Evolutionary conservation across 202 grass and related monocot species (phyloP).

Genomic region (Musa balbisiana): DNA sequence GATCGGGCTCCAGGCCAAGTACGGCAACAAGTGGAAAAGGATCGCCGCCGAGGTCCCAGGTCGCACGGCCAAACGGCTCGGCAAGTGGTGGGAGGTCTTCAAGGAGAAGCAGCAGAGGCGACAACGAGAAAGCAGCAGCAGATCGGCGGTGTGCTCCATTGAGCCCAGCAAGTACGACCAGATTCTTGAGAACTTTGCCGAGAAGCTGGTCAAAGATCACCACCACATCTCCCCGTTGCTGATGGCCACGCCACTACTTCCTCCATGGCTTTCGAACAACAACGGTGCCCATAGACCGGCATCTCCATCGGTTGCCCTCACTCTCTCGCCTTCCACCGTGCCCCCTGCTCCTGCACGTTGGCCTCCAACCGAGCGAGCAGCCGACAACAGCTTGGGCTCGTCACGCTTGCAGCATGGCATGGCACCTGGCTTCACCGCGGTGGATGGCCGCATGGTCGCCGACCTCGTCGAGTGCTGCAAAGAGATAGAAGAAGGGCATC

Average conservation of each 20-base stretch:
- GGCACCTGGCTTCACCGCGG: background rate
- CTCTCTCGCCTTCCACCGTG: slow-evolving; percentile 48
- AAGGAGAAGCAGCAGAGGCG: slow-evolving; percentile 88
- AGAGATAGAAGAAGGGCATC: slow-evolving; percentile 75
- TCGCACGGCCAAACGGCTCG: slow-evolving; percentile 66
- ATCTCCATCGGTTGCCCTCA: slow-evolving; percentile 75
- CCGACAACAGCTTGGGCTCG: background rate
- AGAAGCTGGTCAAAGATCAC: slow-evolving; percentile 76
- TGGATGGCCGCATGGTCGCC: slow-evolving; percentile 32
- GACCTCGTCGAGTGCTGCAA: slow-evolving; percentile 63
- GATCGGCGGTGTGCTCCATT: slow-evolving; percentile 33
- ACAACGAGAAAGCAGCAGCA: slow-evolving; percentile 34
- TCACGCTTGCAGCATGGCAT: slow-evolving; percentile 2
- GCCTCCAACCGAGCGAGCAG: slow-evolving; percentile 10
- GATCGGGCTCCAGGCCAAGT: slow-evolving; percentile 78
- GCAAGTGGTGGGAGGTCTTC: slow-evolving; percentile 99
- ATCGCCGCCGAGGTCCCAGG: slow-evolving; percentile 92
- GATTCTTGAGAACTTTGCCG: slow-evolving; percentile 88
- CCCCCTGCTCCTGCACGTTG: slow-evolving; percentile 21
- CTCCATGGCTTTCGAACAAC: slow-evolving; percentile 66
- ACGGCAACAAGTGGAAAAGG: slow-evolving; percentile 99
- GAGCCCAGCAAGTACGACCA: slow-evolving; percentile 64
- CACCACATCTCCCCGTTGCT: slow-evolving; percentile 32
- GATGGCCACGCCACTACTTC: slow-evolving; percentile 71
- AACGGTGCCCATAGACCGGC: slow-evolving; percentile 21